These are phyloP conservation scores for Aspergillus affinis DNA, from an alignment of 495 filamentous ascomycete species.

Conservation along the genomic window DNA sequence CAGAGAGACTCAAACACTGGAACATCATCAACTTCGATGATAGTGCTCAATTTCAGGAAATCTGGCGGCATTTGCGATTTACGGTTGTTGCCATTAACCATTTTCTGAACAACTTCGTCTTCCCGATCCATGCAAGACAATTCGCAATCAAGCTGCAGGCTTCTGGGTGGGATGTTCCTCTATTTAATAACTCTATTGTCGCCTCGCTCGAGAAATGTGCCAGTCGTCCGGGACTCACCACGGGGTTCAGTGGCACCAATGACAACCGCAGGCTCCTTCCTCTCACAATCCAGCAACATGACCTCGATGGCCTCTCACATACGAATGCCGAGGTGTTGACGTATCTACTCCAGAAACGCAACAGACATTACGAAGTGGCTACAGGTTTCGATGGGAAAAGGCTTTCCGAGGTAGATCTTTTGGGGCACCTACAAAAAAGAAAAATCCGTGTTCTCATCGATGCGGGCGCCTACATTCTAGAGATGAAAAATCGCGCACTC, in stretches of 20 bases:
- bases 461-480: constrained; percentile 69
- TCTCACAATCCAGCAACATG: constrained; percentile 53
- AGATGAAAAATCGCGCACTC: constrained; percentile 53
- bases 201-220: neutral
- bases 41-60: constrained; percentile 29
- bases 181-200: neutral
- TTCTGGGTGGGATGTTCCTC: constrained; percentile 66
- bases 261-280: constrained; percentile 60
- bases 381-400: neutral
- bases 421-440: constrained; percentile 54
- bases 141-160: constrained; percentile 63
- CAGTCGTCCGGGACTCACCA: constrained; percentile 35
- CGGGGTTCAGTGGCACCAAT: constrained; percentile 72
- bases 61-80: constrained; percentile 54
- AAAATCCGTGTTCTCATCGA: constrained; percentile 62
- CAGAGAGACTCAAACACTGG: constrained; percentile 42
- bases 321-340: constrained; percentile 65
- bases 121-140: constrained; percentile 59
- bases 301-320: constrained; percentile 53
- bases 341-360: constrained; percentile 44
- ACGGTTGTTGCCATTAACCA: constrained; percentile 56
- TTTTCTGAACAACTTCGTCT: constrained; percentile 60
- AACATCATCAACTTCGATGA: constrained; percentile 62
- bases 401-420: constrained; percentile 25
- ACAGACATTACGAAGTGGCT: constrained; percentile 11